These are phyloP conservation scores for Ziziphus jujuba DNA, from an alignment of 306 rosid genomes.

Conservation along the genomic window DNA sequence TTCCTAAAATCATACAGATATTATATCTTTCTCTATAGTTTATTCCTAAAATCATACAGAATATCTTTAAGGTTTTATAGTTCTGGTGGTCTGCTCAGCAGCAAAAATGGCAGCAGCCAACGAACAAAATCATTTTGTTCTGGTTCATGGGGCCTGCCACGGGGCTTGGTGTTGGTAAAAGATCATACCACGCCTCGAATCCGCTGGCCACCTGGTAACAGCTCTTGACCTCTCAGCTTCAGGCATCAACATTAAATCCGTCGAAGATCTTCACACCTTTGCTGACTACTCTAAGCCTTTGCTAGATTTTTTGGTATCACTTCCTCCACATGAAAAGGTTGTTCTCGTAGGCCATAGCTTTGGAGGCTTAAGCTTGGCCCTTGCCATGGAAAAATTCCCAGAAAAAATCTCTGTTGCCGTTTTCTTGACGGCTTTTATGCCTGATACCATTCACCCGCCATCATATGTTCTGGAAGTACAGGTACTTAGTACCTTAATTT, in stretches of 20 bases:
- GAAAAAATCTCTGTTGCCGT: conserved; percentile 49
- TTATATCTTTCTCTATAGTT: too few relatives aligned
- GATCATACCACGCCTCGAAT: conserved; percentile 50
- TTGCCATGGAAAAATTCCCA: conserved; percentile 64
- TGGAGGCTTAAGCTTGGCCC: conserved; percentile 61
- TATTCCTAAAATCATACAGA: too few relatives aligned
- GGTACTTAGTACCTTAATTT: too few relatives aligned
- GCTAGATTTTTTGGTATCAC: too few relatives aligned
- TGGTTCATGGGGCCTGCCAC: conserved; percentile 75
- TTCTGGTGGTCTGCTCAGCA: too few relatives aligned
- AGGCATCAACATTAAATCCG: conserved; percentile 40
- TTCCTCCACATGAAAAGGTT: conserved; percentile 37
- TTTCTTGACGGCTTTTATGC: conserved; percentile 59
- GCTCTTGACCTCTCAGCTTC: conserved; percentile 49
- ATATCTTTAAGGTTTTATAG: too few relatives aligned
- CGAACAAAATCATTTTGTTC: conserved; percentile 42
- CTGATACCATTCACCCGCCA: conserved; percentile 46
- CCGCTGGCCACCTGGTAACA: conserved; percentile 50
- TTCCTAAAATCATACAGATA: too few relatives aligned
- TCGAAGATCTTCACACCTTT: conserved; percentile 23
- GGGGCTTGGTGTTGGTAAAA: conserved; percentile 80
- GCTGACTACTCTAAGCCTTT: too few relatives aligned
- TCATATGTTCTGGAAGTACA: conserved; percentile 38
- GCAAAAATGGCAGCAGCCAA: too few relatives aligned
- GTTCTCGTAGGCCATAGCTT: conserved; percentile 74